phyloP scores from a whole-genome alignment of 345 rosid species.

The Populus deltoides region DNA sequence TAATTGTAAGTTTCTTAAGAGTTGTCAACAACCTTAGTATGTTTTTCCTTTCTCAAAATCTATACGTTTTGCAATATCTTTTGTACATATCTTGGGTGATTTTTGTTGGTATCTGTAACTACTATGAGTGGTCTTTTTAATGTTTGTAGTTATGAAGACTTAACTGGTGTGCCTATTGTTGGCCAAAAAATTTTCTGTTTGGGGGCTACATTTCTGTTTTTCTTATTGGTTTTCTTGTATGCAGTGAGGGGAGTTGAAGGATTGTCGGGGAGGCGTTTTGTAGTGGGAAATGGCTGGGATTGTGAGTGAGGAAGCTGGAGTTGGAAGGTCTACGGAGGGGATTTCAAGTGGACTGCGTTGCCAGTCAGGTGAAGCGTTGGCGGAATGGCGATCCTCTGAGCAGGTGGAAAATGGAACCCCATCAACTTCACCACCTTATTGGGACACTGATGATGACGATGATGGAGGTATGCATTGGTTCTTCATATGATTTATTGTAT shows the following conservation, averaged over 20 bases:
- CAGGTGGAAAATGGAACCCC: conserved; percentile 88
- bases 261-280: conserved; percentile 35
- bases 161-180: not conserved
- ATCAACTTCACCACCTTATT: conserved; percentile 81
- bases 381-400: conserved; percentile 92
- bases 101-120: not conserved
- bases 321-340: conserved; percentile 64
- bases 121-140: not conserved
- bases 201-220: not conserved
- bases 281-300: conserved; percentile 64
- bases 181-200: not conserved
- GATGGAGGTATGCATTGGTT: conserved; percentile 50
- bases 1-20: not conserved
- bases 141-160: not conserved
- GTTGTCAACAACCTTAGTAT: not conserved
- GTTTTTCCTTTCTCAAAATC: not conserved
- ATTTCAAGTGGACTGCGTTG: conserved; percentile 53
- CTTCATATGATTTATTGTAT: not conserved
- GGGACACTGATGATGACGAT: conserved; percentile 85
- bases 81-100: too few relatives aligned
- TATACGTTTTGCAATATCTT: not conserved
- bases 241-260: conserved; percentile 30
- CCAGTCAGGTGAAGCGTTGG: conserved; percentile 75
- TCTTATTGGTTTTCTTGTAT: not conserved
- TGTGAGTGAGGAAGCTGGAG: conserved; percentile 65